phyloP scores from a whole-genome alignment of 495 filamentous ascomycete genomes.

The Xylaria grammica region DNA sequence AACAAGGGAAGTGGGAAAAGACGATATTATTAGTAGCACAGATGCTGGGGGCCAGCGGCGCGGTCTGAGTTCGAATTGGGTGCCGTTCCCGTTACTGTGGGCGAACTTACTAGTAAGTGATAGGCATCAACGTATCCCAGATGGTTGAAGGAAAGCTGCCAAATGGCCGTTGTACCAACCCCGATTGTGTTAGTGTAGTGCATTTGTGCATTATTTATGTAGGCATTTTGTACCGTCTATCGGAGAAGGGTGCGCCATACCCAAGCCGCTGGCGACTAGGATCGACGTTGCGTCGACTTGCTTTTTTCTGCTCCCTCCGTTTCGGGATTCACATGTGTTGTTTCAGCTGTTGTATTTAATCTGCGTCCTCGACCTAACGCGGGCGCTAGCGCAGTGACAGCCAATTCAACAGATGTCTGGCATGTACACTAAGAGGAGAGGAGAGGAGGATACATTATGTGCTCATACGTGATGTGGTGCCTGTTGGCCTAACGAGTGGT shows the following conservation, averaged over 20 bases:
- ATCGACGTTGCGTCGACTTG: conserved; percentile 16
- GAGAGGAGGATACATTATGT: neutral
- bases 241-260: conserved; percentile 4
- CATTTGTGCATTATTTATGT: too few relatives aligned
- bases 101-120: too few relatives aligned
- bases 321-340: conserved; percentile 17
- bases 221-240: neutral
- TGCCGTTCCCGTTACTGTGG: neutral
- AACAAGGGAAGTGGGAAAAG: neutral
- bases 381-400: conserved; percentile 3
- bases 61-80: neutral
- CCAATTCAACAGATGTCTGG: neutral
- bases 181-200: too few relatives aligned
- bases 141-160: too few relatives aligned
- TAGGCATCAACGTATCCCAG: too few relatives aligned
- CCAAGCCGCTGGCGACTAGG: conserved; percentile 13
- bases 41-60: neutral
- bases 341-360: conserved; percentile 20
- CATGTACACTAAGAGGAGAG: neutral
- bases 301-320: conserved; percentile 14
- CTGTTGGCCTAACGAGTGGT: neutral
- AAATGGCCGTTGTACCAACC: too few relatives aligned
- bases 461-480: conserved; percentile 4
- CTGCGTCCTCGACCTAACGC: neutral
- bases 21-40: neutral